A percentile compares a stretch with the other conserved stretches of the same genome.
Conservation (phyloP, 805 yeast genomes). For the Metschnikowia amazonensis region DNA sequence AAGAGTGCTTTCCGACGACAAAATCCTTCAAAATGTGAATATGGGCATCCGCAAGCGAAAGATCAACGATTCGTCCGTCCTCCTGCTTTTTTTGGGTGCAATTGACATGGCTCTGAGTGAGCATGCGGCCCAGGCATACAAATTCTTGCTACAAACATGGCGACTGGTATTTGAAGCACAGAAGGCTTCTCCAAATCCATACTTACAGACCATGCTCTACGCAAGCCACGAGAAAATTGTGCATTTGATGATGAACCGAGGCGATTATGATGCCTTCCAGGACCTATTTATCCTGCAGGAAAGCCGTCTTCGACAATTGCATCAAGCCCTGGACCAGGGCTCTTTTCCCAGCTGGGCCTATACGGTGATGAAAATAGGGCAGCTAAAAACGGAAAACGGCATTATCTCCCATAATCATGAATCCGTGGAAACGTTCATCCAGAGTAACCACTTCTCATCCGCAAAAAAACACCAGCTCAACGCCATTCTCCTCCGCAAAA, state of each 20-base stretch:
- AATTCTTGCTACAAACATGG: slow-evolving; percentile 26
- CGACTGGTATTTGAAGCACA: slow-evolving; percentile 16
- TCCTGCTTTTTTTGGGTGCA: slow-evolving; percentile 19
- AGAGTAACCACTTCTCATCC: slow-evolving; percentile 9
- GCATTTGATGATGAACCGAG: slow-evolving; percentile 27
- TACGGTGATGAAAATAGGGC: slow-evolving; percentile 22
- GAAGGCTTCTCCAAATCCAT: neutral
- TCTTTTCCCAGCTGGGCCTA: slow-evolving; percentile 9
- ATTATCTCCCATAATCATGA: neutral
- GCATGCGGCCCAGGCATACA: slow-evolving; percentile 16
- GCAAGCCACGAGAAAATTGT: slow-evolving; percentile 20
- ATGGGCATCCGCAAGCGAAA: slow-evolving; percentile 1
- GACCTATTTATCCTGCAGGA: slow-evolving; percentile 7
- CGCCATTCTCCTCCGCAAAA: slow-evolving; percentile 15
- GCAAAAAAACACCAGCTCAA: slow-evolving; percentile 21
- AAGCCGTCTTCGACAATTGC: slow-evolving; percentile 1
- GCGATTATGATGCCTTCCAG: slow-evolving; percentile 22
- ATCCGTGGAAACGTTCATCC: slow-evolving; percentile 15
- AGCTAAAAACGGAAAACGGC: slow-evolving; percentile 2
- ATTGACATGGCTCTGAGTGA: slow-evolving; percentile 23
- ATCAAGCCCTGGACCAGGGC: neutral
- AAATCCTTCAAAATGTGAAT: slow-evolving; percentile 3
- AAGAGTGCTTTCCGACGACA: slow-evolving; percentile 9
- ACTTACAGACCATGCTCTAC: slow-evolving; percentile 12
- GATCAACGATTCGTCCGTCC: slow-evolving; percentile 15